Base-by-base conservation (phyloP, 2,329 filamentous ascomycete species). In the Tolypocladium paradoxum region DNA sequence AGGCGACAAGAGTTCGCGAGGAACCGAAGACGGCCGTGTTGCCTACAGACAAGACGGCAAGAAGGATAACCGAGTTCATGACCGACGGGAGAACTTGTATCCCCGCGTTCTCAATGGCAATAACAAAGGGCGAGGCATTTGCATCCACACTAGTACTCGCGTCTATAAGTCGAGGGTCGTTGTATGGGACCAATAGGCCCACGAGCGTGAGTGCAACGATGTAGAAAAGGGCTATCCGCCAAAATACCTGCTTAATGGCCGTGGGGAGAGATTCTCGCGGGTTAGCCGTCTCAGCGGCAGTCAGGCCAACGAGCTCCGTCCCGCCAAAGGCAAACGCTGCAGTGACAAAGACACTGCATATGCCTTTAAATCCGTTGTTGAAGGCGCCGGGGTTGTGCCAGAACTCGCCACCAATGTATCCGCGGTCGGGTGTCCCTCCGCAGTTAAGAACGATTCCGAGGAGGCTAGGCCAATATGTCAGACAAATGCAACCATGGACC, bases 1-100 rank as follows among this genome's bases (percentile, higher is more conserved):
- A 79, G 3, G 91, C 90, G 31, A 90, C 89, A 9, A 97, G 81
- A 2, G 91, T 96, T 62, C 92, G 84, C 1, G 89, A 95, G 27
- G 89, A 92, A 36, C 90, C 92, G 62, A 95, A 97, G 55, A 96
- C 85, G 56, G 90, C 85, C 6, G 89, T 92, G 70, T 96, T 96
- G 54, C 90, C 90, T 55, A 96, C 91, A 0, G 89, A 95, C 24
- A 96, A 74, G 24, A 96, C 90, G 20, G 91, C 87, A 57, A 95
- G 83, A 65, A 96, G 83, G 66, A 96, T 96, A 56, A 96, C 90
- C 18, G 83, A 84, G 69, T 97, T 96, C 87, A 96, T 95, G 52
- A 96, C 79, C 0, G 87, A 91, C 2, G 90, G 89, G 3, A 96
- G 79, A 2, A 86, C 84, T 40, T 81, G 72, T 61, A 96, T 95